These are phyloP conservation scores for Bocquillonia castaneifolia DNA, from an alignment of 441 rosid species.

Conservation along the genomic window DNA sequence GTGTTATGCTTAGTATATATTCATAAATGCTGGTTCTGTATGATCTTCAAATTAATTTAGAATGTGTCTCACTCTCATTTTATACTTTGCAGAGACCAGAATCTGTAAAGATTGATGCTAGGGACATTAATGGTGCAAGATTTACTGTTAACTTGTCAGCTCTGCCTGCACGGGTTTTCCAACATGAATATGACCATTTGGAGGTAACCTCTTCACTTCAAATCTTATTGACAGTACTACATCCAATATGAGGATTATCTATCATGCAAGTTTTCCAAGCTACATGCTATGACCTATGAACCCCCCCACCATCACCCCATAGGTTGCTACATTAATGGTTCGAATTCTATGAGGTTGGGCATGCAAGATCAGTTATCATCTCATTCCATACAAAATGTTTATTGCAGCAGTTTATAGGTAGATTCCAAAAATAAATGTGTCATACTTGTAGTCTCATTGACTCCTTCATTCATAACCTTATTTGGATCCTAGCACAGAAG, in stretches of 20 bases:
- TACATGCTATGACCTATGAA: neutral
- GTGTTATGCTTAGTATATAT: neutral
- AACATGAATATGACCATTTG: constrained; percentile 92
- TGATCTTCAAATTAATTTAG: neutral
- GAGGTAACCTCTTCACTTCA: constrained; percentile 44
- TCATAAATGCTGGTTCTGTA: neutral
- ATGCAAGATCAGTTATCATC: neutral
- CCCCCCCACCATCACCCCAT: no score
- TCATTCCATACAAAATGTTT: neutral
- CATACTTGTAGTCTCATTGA: neutral
- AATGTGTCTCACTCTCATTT: constrained; percentile 3
- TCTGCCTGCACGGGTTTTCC: constrained; percentile 84
- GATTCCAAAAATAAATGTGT: neutral
- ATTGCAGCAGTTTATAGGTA: neutral
- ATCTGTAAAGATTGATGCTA: constrained; percentile 81
- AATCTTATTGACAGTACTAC: neutral
- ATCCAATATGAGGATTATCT: neutral
- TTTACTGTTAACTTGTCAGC: constrained; percentile 65
- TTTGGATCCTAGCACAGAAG: neutral
- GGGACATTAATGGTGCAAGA: constrained; percentile 60
- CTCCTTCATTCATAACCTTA: neutral
- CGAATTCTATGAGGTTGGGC: neutral
- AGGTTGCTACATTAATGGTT: neutral
- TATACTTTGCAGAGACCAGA: constrained; percentile 73
- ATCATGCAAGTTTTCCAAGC: neutral